These are phyloP conservation scores for Nakazawaea siamensis DNA, from an alignment of 805 yeast genomes.

Conservation along the genomic window DNA sequence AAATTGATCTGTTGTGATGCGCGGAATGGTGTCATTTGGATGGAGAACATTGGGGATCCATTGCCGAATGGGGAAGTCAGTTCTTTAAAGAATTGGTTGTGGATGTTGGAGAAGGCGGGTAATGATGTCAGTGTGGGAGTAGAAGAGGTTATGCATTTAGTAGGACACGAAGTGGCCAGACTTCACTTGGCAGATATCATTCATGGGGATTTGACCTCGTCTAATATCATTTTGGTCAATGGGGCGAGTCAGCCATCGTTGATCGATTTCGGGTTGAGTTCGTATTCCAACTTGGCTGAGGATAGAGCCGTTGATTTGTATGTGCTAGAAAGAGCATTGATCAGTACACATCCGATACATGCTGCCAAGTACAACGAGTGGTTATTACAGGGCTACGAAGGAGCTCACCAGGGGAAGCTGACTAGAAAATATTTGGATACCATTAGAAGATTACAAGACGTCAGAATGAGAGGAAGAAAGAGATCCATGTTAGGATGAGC, in stretches of 20 bases:
- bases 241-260: constrained; percentile 40
- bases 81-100: constrained; percentile 64
- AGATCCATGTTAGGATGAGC: constrained; percentile 87
- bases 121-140: constrained; percentile 27
- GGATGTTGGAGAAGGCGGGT: constrained; percentile 42
- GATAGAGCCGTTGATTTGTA: constrained; percentile 97
- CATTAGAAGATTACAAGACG: constrained; percentile 64
- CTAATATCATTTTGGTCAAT: constrained; percentile 58
- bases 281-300: constrained; percentile 67
- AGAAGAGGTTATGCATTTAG: constrained; percentile 34
- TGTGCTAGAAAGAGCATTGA: constrained; percentile 85
- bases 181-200: constrained; percentile 72
- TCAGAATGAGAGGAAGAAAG: constrained; percentile 87
- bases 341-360: constrained; percentile 80
- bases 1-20: constrained; percentile 68
- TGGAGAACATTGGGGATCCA: constrained; percentile 65
- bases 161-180: constrained; percentile 61
- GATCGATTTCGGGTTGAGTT: constrained; percentile 89
- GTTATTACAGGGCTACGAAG: constrained; percentile 64
- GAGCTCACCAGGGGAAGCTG: constrained; percentile 24
- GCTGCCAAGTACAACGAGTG: constrained; percentile 57
- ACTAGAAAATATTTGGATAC: constrained; percentile 43
- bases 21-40: constrained; percentile 75
- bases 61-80: constrained; percentile 46
- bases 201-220: constrained; percentile 92